Conservation (phyloP, 176 grass and related monocot genomes). For the Zea luxurians region DNA sequence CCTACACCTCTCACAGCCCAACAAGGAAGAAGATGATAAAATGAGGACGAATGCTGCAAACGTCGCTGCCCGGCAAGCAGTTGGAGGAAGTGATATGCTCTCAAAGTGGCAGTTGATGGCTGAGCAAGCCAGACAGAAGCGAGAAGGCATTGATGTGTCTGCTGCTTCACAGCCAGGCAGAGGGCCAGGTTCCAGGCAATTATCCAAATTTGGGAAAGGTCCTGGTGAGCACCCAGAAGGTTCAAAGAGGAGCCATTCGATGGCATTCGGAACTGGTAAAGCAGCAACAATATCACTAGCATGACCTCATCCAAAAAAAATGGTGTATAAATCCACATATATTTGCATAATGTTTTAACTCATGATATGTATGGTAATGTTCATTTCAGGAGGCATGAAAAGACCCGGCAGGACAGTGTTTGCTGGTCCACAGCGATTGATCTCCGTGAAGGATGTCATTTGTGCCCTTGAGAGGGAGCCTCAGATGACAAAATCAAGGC, state of each 20-base stretch:
- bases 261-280: constrained; percentile 52
- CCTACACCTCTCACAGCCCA: constrained; percentile 51
- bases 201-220: constrained; percentile 38
- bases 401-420: constrained; percentile 41
- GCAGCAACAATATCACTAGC: background rate
- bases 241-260: constrained; percentile 58
- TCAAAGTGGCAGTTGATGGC: constrained; percentile 99
- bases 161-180: constrained; percentile 34
- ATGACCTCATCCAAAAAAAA: background rate
- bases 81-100: constrained; percentile 92
- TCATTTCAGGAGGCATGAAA: constrained; percentile 52
- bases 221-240: constrained; percentile 62
- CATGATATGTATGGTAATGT: background rate
- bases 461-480: constrained; percentile 76
- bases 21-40: constrained; percentile 99
- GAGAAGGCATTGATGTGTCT: constrained; percentile 51
- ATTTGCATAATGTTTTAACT: background rate
- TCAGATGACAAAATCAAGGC: constrained; percentile 78
- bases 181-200: constrained; percentile 31
- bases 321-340: background rate
- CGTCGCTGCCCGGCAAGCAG: constrained; percentile 82
- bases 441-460: constrained; percentile 85
- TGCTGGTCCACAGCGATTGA: constrained; percentile 45
- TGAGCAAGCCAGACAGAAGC: constrained; percentile 88
- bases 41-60: constrained; percentile 95